These are phyloP conservation scores for Kluyveromyces sp. DNA, from an alignment of 1,139 yeast genomes.

Conservation along the genomic window DNA sequence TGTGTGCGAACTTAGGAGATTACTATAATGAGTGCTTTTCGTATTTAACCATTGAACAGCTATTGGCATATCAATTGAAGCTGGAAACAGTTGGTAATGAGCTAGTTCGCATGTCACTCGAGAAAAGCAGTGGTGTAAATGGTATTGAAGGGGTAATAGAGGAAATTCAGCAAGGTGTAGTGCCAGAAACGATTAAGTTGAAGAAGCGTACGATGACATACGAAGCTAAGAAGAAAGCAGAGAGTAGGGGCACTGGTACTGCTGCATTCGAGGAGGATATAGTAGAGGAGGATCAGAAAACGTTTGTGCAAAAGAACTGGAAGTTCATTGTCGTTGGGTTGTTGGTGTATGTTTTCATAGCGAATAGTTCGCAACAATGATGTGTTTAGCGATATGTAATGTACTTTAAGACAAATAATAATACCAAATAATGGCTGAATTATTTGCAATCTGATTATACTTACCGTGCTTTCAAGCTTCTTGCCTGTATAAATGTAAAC, in stretches of 20 bases:
- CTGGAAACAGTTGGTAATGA: slow-evolving; percentile 12
- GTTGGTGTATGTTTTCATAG: slow-evolving; percentile 12
- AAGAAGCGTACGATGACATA: slow-evolving; percentile 27
- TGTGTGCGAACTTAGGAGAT: slow-evolving; percentile 13
- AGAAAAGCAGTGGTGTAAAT: slow-evolving; percentile 10
- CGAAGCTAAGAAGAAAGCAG: slow-evolving; percentile 20
- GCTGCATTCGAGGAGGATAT: slow-evolving; percentile 17
- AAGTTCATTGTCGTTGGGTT: slow-evolving; percentile 23
- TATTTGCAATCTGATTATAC: too few relatives aligned
- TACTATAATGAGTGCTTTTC: slow-evolving; percentile 18
- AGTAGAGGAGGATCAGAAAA: slow-evolving; percentile 10
- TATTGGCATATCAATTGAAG: slow-evolving; percentile 18
- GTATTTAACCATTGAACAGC: slow-evolving; percentile 13
- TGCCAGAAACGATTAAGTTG: slow-evolving; percentile 18
- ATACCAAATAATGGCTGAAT: too few relatives aligned
- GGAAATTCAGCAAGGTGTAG: slow-evolving; percentile 16
- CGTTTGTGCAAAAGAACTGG: slow-evolving; percentile 28
- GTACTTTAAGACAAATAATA: too few relatives aligned
- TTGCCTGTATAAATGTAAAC: too few relatives aligned
- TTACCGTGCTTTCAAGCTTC: not conserved
- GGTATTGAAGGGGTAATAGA: slow-evolving; percentile 14
- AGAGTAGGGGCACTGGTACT: slow-evolving; percentile 12
- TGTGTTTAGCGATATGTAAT: not conserved
- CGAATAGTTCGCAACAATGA: not conserved
- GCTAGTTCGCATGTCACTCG: slow-evolving; percentile 14